A percentile compares a stretch with the other conserved stretches of the same genome.
phyloP scores from a whole-genome alignment of 768 basidiomycete genomes.

The Hirschioporus abietinus region DNA sequence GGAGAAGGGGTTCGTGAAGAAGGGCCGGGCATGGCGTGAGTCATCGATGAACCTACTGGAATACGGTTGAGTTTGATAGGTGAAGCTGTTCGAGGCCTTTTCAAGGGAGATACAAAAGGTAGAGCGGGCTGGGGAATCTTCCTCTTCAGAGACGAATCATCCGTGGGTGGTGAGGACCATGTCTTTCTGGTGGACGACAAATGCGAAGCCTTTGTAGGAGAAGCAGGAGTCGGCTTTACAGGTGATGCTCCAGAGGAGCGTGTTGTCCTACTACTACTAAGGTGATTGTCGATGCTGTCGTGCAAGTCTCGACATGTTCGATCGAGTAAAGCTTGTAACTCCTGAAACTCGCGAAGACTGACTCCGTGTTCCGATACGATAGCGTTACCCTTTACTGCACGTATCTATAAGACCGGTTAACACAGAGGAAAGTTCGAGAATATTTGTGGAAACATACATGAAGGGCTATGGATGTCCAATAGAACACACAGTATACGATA shows the following conservation, averaged over 20 bases:
- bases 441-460: constrained; percentile 6
- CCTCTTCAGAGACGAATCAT: background rate
- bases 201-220: no score
- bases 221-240: background rate
- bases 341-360: background rate
- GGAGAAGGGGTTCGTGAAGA: background rate
- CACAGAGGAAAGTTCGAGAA: background rate
- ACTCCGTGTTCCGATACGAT: background rate
- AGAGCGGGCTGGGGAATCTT: background rate
- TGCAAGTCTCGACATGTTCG: background rate
- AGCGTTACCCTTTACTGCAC: constrained; percentile 8
- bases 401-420: constrained; percentile 6
- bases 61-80: background rate
- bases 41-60: background rate
- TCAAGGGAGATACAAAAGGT: background rate
- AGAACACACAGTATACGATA: constrained; percentile 18
- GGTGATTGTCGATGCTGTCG: background rate
- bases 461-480: constrained; percentile 20
- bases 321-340: background rate
- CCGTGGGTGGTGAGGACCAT: background rate
- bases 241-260: background rate
- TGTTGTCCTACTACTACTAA: background rate
- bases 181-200: background rate
- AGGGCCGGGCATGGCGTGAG: background rate
- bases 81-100: background rate